Percentiles rank a stretch among this genome's conserved stretches.
Conservation (phyloP, 208 protist genomes). For the Acanthamoeba triangularis region DNA sequence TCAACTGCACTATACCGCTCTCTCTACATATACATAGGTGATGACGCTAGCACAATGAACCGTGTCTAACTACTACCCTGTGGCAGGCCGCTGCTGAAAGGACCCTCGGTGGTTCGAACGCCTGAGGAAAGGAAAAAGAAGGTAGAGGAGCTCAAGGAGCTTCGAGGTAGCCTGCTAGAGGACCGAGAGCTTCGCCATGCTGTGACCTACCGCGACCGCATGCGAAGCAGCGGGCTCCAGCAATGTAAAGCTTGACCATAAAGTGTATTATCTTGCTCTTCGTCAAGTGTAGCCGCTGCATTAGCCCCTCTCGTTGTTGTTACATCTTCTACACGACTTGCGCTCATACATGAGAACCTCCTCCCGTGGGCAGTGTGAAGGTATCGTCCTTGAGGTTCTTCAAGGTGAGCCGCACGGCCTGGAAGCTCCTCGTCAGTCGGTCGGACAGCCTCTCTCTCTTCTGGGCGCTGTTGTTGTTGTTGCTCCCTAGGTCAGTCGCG, state of each 20-base stretch:
- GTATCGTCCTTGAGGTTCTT: slow-evolving; percentile 14
- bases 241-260: not conserved
- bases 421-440: not conserved
- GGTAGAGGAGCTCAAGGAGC: not conserved
- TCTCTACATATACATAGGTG: too few relatives aligned
- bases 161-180: not conserved
- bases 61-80: too few relatives aligned
- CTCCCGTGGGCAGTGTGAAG: not conserved
- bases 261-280: too few relatives aligned
- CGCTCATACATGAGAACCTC: not conserved
- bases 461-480: too few relatives aligned
- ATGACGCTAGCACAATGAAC: not conserved
- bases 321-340: not conserved
- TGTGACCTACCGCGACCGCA: not conserved
- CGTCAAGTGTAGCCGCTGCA: too few relatives aligned
- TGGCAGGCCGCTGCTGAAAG: not conserved
- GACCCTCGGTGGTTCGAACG: not conserved
- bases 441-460: not conserved
- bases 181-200: not conserved
- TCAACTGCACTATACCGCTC: too few relatives aligned
- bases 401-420: not conserved
- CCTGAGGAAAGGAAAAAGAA: not conserved
- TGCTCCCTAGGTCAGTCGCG: not conserved
- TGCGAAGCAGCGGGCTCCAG: too few relatives aligned
- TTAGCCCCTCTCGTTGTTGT: not conserved